Percentiles rank a stretch among this genome's conserved stretches.
Evolutionary conservation across 441 rosid genomes (phyloP).

Genomic region (Euphorbia celastroides): DNA sequence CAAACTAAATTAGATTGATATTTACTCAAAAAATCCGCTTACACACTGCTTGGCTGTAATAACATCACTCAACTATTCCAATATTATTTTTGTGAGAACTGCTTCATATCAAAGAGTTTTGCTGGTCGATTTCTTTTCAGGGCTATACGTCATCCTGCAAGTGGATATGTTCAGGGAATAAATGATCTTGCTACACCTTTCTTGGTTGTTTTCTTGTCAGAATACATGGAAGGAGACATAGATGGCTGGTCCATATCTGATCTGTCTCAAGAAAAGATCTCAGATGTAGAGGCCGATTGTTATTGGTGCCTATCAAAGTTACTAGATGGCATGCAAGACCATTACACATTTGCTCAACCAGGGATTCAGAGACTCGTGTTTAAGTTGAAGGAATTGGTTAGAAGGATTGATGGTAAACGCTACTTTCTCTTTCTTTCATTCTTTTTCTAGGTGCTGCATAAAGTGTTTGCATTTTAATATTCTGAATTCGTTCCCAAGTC

Average conservation of each 20-base stretch:
- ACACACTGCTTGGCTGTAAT: neutral
- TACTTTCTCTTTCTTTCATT: neutral
- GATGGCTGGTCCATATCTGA: constrained; percentile 73
- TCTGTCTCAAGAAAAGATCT: constrained; percentile 56
- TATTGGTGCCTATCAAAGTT: constrained; percentile 97
- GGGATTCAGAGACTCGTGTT: constrained; percentile 99
- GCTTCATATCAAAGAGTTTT: constrained; percentile 15
- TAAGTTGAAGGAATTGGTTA: constrained; percentile 91
- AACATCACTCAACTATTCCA: neutral
- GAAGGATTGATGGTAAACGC: constrained; percentile 88
- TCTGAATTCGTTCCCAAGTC: neutral
- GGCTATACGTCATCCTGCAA: constrained; percentile 99
- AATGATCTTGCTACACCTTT: constrained; percentile 97
- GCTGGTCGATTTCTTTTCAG: constrained; percentile 38
- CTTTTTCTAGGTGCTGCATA: neutral
- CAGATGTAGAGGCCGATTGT: constrained; percentile 88
- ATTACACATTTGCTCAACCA: constrained; percentile 99
- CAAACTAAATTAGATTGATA: neutral
- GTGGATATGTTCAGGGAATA: constrained; percentile 98
- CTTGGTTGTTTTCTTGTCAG: constrained; percentile 87
- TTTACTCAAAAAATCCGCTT: constrained; percentile 14
- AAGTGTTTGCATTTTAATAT: neutral
- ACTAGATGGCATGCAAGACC: constrained; percentile 99
- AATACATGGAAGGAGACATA: constrained; percentile 73
- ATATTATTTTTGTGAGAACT: constrained; percentile 13